Evolutionary conservation across 2,329 filamentous ascomycete genomes (phyloP), one percentile per base, ranked within the genome.

Genomic region (Davidsoniella neocaledoniae): DNA sequence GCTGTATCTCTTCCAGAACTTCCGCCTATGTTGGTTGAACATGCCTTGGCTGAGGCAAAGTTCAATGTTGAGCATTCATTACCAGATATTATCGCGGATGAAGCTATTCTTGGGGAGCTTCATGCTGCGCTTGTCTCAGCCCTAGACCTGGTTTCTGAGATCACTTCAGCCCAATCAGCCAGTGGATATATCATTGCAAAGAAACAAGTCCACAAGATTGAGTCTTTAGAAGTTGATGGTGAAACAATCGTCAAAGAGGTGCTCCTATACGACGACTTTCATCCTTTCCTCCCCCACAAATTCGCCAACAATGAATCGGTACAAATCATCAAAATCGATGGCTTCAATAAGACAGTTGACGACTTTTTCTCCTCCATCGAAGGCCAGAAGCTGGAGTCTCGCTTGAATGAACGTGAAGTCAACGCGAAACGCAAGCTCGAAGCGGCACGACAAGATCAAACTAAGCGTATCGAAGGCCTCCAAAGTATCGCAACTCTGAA

Each of bases 341-440:
- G 80, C 8, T 96, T 93, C 69, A 95, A 95, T 63, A 83, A 83
- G 60, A 91, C 87, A 0, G 87, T 94, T 0, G 91, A 98, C 60
- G 86, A 94, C 57, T 98, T 95, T 67, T 96, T 94, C 63, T 96
- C 91, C 0, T 96, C 90, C 0, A 77, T 96, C 23, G 91, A 98
- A 65, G 86, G 88, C 0, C 90, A 95, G 61, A 94, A 86, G 61
- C 71, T 96, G 1, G 83, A 94, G 62, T 93, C 86, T 1, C 76
- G 79, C 48, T 67, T 96, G 4, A 78, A 77, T 3, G 90, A 96
- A 62, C 77, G 82, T 45, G 87, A 98, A 63, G 78, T 82, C 17
- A 72, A 74, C 3, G 91, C 91, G 2, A 84, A 81, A 64, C 78
- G 77, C 59, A 94, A 93, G 62, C 71, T 98, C 3, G 85, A 94